These are phyloP conservation scores for Herpotrichia juniperi DNA, from an alignment of 2,329 filamentous ascomycete species.

Conservation along the genomic window DNA sequence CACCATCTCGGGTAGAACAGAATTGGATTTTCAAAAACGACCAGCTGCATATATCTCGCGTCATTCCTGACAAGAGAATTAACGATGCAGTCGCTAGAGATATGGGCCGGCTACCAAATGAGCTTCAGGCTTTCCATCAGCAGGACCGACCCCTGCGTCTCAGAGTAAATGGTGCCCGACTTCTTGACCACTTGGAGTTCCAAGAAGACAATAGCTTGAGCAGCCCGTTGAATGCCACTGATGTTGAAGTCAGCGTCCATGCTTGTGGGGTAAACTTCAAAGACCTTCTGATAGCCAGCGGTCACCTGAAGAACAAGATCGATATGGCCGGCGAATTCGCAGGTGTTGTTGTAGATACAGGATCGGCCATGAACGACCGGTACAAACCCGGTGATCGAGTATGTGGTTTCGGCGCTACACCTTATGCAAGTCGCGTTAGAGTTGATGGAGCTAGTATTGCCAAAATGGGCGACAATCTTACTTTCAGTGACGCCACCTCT, in stretches of 20 bases:
- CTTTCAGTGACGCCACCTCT: constrained; percentile 1
- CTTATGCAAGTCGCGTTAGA: constrained; percentile 23
- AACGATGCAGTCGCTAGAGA: not conserved
- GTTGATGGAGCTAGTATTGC: too few relatives aligned
- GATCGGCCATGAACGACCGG: not conserved
- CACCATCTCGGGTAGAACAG: too few relatives aligned
- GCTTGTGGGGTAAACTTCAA: constrained; percentile 14
- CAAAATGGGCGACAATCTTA: too few relatives aligned
- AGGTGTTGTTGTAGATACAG: constrained; percentile 10
- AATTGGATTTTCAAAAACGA: not conserved
- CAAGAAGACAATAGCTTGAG: not conserved
- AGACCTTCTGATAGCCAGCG: constrained; percentile 4
- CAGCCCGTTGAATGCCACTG: constrained; percentile 1
- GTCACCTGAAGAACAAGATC: not conserved
- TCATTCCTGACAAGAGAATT: not conserved
- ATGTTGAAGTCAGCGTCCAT: constrained; percentile 35
- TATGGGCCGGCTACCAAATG: not conserved
- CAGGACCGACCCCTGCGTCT: not conserved
- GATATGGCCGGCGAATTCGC: constrained; percentile 5
- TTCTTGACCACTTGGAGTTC: not conserved
- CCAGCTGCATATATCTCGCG: constrained; percentile 3
- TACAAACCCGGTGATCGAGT: constrained; percentile 14
- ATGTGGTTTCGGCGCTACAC: constrained; percentile 14
- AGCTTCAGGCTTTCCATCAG: constrained; percentile 2
- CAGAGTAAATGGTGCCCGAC: not conserved